A percentile compares a stretch with the other conserved stretches of the same genome.
Evolutionary conservation across 345 rosid genomes (phyloP).

Genomic region (Syzygium grande): DNA sequence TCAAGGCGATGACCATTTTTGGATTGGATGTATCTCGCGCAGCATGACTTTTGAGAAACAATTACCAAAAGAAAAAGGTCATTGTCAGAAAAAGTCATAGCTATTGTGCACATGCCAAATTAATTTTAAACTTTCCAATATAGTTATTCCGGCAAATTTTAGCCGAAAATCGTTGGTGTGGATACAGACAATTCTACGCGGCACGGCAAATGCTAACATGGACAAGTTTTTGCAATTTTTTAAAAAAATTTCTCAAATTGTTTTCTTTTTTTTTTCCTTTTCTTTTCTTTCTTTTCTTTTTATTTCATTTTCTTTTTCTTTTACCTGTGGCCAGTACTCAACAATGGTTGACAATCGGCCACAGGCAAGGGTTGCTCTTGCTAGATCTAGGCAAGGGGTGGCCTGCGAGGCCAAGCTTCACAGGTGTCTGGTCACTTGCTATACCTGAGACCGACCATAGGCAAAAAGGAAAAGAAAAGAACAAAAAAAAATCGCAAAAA

Average conservation of each 20-base stretch:
- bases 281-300: neutral
- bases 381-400: accelerated
- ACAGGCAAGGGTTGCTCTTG: neutral
- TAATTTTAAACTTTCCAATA: accelerated
- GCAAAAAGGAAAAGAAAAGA: neutral
- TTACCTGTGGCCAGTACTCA: accelerated
- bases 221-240: accelerated
- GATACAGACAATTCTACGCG: accelerated
- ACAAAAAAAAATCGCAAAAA: neutral
- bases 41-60: neutral
- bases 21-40: accelerated
- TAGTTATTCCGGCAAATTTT: accelerated
- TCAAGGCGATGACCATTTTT: neutral
- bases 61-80: accelerated
- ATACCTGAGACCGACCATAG: neutral
- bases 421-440: neutral
- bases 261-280: neutral
- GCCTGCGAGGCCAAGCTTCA: accelerated
- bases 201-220: accelerated
- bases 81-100: accelerated
- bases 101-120: accelerated
- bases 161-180: accelerated
- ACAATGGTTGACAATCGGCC: accelerated
- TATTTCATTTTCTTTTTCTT: neutral
- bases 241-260: accelerated